A percentile compares a stretch with the other conserved stretches of the same genome.
phyloP scores from a whole-genome alignment of 495 filamentous ascomycete species.

The Daldinia concentrica region DNA sequence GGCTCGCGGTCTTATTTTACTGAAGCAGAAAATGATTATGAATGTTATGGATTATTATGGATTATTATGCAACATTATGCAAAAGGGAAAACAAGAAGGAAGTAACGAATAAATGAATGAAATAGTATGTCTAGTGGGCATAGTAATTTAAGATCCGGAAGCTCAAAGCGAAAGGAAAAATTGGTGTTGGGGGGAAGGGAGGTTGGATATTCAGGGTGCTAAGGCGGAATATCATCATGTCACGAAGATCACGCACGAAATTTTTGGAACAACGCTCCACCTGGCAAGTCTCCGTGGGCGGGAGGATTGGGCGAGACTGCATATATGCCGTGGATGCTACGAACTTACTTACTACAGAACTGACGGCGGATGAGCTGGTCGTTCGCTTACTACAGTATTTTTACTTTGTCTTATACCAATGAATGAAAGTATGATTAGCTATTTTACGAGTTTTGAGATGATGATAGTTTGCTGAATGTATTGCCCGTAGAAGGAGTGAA shows the following conservation, averaged over 20 bases:
- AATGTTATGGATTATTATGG: background rate
- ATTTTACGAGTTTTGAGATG: no score
- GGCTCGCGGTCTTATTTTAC: background rate
- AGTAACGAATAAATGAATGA: slow-evolving; percentile 10
- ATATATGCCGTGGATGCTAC: background rate
- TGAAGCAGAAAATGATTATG: background rate
- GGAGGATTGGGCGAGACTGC: slow-evolving; percentile 1
- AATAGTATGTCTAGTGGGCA: slow-evolving; percentile 4
- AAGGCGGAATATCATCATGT: background rate
- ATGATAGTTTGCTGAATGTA: no score
- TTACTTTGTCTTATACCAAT: slow-evolving; percentile 34
- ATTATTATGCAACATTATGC: background rate
- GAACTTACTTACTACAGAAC: background rate
- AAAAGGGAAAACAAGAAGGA: background rate
- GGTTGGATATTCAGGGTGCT: background rate
- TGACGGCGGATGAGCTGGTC: background rate
- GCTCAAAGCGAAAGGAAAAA: slow-evolving; percentile 9
- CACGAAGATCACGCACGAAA: slow-evolving; percentile 5
- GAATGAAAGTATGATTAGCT: slow-evolving; percentile 5
- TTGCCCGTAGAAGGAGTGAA: no score
- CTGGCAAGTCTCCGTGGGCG: slow-evolving; percentile 2
- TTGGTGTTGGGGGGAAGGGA: background rate
- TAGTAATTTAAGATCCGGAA: slow-evolving; percentile 2
- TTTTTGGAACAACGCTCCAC: background rate
- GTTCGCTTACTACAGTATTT: slow-evolving; percentile 9